Evolutionary conservation across 768 basidiomycete genomes (phyloP).

Genomic region (Mycena filopes): DNA sequence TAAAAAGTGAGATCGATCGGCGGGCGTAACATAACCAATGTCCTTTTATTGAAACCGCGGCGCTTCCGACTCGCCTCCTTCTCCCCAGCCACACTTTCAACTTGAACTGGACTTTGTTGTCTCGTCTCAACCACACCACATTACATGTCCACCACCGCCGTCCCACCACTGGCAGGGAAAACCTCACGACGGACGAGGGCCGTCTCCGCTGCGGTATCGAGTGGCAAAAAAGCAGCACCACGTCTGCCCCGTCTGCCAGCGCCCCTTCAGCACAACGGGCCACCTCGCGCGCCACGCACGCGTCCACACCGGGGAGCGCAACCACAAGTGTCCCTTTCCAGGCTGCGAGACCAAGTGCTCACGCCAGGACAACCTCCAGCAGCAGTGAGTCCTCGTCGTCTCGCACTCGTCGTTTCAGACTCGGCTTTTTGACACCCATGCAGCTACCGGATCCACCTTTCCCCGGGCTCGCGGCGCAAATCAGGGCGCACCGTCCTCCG

Average conservation of each 20-base stretch:
- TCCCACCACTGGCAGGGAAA: background rate
- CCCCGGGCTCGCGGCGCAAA: conserved; percentile 23
- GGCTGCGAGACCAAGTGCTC: conserved; percentile 93
- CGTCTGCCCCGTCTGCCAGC: conserved; percentile 76
- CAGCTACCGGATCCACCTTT: conserved; percentile 30
- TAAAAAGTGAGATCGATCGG: conserved; percentile 12
- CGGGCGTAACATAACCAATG: background rate
- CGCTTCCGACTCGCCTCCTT: background rate
- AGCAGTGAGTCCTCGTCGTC: conserved; percentile 53
- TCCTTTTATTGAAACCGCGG: conserved; percentile 8
- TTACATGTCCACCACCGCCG: background rate
- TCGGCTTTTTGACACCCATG: background rate
- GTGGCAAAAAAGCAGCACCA: conserved; percentile 15
- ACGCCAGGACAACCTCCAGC: conserved; percentile 86
- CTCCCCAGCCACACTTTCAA: background rate
- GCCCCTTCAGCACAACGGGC: conserved; percentile 88
- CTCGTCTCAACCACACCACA: background rate
- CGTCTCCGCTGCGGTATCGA: background rate
- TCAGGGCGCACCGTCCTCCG: conserved; percentile 18
- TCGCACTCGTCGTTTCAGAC: too few species aligned
- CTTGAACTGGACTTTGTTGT: background rate
- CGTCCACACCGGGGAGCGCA: conserved; percentile 91
- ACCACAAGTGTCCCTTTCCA: conserved; percentile 95
- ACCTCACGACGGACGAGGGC: background rate
- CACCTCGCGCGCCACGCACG: conserved; percentile 90